Base-by-base conservation (phyloP, 2,329 filamentous ascomycete species). In the Daldinia sp. region DNA sequence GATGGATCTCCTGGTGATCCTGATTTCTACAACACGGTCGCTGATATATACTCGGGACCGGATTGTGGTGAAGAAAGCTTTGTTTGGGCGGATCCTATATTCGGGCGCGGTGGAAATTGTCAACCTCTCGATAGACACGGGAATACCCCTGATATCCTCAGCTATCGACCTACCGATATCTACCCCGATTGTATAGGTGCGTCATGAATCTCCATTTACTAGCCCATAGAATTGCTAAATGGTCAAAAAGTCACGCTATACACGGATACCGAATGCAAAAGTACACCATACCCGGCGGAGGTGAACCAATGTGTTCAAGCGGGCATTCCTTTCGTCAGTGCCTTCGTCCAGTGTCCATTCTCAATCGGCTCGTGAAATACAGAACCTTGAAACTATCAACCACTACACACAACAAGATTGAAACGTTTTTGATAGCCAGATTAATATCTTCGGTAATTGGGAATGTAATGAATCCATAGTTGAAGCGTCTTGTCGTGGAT, bases 61-160 rank as follows among this genome's bases (percentile, higher is more conserved):
- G 67, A 64, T 10, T 71, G 69, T 9, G 58, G 51, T n/a, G 58
- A 64, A 37, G 64, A 67, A 18, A 64, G 20, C 15, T 67, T 69
- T 20, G 63, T 71, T 26, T 71, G 69, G 69, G 63, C 63, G n/a
- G 63, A 69, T 48, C 69, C 69, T 4, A 69, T 71, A 10, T 71
- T 71, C 20, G 69, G 69, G 7, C 59, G 65, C 3, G 68, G 68
- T 2, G 69, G 69, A n/a, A 58, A 35, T 10, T 71, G 63, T 30
- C 69, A 69, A 48, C 66, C 67, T 33, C 63, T 71, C 5, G 69
- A 69, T 23, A 64, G 67, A 9, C 56, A 67, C 18, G 63, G 54
- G 33, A 69, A 71, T 37, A 67, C 63, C 18, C 69, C 69, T 15
- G 67, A 67, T 54, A 71, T 71, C 37, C 53, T 69, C n/a, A 67